Percentiles rank a stretch among this genome's conserved stretches.
phyloP scores from a whole-genome alignment of 768 basidiomycete species.

The Suillus cothurnatus region DNA sequence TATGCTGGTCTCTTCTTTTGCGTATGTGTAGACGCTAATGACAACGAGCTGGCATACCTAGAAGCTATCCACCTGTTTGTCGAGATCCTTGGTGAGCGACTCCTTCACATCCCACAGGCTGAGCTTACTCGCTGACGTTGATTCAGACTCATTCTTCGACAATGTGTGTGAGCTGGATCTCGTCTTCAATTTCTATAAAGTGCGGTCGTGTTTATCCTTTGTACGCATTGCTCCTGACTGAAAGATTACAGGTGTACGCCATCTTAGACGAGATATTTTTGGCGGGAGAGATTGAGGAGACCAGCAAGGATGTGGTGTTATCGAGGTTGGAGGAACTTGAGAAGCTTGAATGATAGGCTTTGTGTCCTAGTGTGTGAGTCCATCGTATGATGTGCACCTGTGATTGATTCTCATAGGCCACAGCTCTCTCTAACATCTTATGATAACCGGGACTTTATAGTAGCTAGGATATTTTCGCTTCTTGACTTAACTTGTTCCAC shows the following conservation, averaged over 20 bases:
- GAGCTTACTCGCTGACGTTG: background rate
- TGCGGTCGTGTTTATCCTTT: constrained; percentile 25
- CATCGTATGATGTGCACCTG: background rate
- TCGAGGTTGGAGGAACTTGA: constrained; percentile 90
- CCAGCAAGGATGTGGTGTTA: constrained; percentile 94
- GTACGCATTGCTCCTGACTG: background rate
- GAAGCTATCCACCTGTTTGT: constrained; percentile 99
- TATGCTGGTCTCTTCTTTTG: constrained; percentile 99
- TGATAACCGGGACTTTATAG: background rate
- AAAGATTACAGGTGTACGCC: constrained; percentile 77
- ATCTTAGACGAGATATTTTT: constrained; percentile 98
- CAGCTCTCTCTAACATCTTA: background rate
- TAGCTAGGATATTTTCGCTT: background rate
- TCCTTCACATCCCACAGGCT: background rate
- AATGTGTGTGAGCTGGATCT: constrained; percentile 98
- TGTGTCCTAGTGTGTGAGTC: background rate
- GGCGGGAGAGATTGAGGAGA: constrained; percentile 98
- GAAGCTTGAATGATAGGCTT: constrained; percentile 71
- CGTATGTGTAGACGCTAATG: constrained; percentile 95
- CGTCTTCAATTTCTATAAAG: constrained; percentile 99
- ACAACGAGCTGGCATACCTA: constrained; percentile 96
- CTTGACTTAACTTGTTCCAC: background rate
- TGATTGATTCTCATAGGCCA: background rate
- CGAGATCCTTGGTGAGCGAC: constrained; percentile 83
- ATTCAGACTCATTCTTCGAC: constrained; percentile 93